Evolutionary conservation across 805 yeast species (phyloP).

Genomic region (Cyberlindnera galapagoensis): DNA sequence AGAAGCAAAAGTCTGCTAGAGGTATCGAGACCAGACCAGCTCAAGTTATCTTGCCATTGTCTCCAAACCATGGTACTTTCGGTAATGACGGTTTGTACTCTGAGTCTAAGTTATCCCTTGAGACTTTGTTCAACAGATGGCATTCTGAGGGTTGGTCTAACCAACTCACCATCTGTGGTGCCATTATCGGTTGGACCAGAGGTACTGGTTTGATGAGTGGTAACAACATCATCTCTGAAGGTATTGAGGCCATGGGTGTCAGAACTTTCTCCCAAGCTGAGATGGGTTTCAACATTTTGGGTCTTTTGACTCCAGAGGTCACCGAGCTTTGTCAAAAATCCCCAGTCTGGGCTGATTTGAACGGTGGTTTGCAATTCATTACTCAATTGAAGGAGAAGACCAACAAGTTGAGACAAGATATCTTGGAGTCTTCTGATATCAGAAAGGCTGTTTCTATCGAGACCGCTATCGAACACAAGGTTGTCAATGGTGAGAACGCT

Average conservation of each 20-base stretch:
- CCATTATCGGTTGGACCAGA: conserved; percentile 99
- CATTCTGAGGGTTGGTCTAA: conserved; percentile 94
- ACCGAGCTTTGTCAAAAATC: conserved; percentile 82
- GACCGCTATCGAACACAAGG: conserved; percentile 75
- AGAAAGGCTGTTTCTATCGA: conserved; percentile 95
- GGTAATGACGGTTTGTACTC: conserved; percentile 98
- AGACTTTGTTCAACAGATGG: conserved; percentile 98
- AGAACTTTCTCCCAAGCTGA: conserved; percentile 98
- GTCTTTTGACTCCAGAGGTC: conserved; percentile 83
- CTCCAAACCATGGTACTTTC: conserved; percentile 98
- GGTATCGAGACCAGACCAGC: conserved; percentile 95
- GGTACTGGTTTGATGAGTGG: conserved; percentile 99
- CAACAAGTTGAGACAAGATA: conserved; percentile 65
- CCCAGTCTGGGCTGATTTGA: conserved; percentile 96
- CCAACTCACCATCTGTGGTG: conserved; percentile 95
- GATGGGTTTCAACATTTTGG: conserved; percentile 97
- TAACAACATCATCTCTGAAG: conserved; percentile 96
- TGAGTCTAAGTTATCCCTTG: conserved; percentile 92
- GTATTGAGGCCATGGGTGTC: conserved; percentile 91
- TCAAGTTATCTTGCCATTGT: conserved; percentile 90
- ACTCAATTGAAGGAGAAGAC: conserved; percentile 89
- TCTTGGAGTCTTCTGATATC: conserved; percentile 77
- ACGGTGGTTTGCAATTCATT: conserved; percentile 95
- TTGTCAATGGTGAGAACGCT: conserved; percentile 81
- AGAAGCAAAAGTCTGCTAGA: conserved; percentile 69